Conservation (phyloP, 805 yeast species). For the Torulaspora indica region DNA sequence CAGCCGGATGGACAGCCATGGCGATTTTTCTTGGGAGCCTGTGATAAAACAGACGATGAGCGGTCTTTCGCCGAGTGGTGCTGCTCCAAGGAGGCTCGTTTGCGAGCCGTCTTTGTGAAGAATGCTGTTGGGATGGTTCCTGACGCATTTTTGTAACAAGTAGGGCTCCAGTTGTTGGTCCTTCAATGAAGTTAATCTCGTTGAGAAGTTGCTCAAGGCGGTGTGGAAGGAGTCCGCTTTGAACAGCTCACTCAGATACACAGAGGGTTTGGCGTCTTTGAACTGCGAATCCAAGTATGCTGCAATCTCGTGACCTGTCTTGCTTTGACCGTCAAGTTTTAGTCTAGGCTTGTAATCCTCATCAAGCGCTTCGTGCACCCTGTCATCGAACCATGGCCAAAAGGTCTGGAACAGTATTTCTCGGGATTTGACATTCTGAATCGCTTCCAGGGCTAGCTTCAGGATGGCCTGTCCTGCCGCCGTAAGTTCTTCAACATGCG, state of each 20-base stretch:
- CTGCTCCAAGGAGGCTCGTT: not conserved
- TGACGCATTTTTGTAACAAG: conserved; percentile 1
- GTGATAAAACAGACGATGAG: conserved; percentile 2
- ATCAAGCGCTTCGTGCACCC: conserved; percentile 18
- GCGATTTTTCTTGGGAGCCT: not conserved
- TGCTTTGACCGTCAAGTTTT: conserved; percentile 6
- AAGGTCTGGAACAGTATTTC: conserved; percentile 15
- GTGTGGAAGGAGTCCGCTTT: not conserved
- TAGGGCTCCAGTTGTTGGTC: conserved; percentile 4
- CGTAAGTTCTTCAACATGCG: conserved; percentile 1
- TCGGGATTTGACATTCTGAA: conserved; percentile 15
- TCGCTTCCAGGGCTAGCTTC: conserved; percentile 10
- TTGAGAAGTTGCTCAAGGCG: not conserved
- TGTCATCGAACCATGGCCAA: conserved; percentile 23
- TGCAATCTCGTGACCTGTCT: conserved; percentile 9
- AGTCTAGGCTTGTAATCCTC: conserved; percentile 20
- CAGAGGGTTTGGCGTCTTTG: not conserved
- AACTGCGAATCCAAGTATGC: conserved; percentile 8
- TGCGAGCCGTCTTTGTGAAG: no score
- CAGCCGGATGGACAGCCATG: not conserved
- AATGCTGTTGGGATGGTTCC: not conserved
- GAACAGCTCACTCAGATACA: not conserved
- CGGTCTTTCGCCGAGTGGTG: not conserved
- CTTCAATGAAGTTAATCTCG: not conserved
- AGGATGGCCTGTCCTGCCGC: conserved; percentile 11